Percentiles rank a stretch among this genome's conserved stretches.
Evolutionary conservation across 2,329 filamentous ascomycete genomes (phyloP).

Genomic region (Stemphylium lycopersici): DNA sequence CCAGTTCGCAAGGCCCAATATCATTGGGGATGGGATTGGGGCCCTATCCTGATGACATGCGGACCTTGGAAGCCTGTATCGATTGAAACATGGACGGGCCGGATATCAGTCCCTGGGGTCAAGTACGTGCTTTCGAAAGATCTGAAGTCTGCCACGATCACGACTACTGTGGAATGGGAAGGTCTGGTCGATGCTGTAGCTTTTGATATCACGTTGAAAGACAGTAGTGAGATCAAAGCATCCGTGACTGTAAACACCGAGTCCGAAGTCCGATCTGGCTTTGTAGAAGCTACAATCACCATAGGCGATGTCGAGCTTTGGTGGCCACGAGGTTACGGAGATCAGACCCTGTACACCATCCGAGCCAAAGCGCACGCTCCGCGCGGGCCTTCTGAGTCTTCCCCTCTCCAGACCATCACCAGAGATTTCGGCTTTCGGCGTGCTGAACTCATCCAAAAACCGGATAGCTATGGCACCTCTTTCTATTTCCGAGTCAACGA

Average conservation of each 20-base stretch:
- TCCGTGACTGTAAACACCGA: neutral
- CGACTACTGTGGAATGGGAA: neutral
- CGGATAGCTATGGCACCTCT: constrained; percentile 67
- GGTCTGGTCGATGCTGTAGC: neutral
- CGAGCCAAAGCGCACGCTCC: constrained; percentile 2
- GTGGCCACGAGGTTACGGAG: constrained; percentile 78
- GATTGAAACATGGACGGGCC: constrained; percentile 71
- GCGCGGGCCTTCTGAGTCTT: neutral
- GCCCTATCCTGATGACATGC: constrained; percentile 55
- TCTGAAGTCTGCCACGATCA: constrained; percentile 7
- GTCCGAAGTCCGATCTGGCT: constrained; percentile 30
- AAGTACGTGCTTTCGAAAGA: constrained; percentile 59
- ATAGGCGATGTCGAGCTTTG: constrained; percentile 68
- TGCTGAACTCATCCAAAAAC: constrained; percentile 55
- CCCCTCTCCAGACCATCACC: constrained; percentile 3
- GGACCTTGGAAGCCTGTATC: constrained; percentile 71
- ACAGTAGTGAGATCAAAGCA: neutral
- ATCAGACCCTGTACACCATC: constrained; percentile 73
- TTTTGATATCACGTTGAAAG: constrained; percentile 1
- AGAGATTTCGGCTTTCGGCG: constrained; percentile 64
- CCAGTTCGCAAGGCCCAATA: constrained; percentile 61
- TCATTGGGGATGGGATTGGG: constrained; percentile 60
- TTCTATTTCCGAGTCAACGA: constrained; percentile 83
- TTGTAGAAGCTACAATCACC: constrained; percentile 47
- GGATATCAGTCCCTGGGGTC: constrained; percentile 68